A percentile compares a stretch with the other conserved stretches of the same genome.
phyloP scores from a whole-genome alignment of 495 filamentous ascomycete species.

The Penicillium roqueforti region DNA sequence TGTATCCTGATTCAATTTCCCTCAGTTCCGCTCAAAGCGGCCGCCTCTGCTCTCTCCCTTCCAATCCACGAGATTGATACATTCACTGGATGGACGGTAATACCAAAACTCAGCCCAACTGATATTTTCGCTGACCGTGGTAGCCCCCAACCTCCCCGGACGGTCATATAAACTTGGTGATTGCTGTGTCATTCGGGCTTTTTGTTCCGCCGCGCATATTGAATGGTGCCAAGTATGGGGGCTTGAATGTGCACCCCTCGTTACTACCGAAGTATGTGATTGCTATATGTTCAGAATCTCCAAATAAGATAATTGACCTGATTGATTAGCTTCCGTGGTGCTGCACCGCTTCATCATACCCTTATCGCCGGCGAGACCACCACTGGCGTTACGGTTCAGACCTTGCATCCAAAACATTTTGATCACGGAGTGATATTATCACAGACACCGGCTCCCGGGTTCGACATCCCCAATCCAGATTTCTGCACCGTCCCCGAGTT shows the following conservation, averaged over 20 bases:
- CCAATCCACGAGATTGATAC: slow-evolving; percentile 70
- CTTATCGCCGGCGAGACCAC: slow-evolving; percentile 52
- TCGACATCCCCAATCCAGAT: slow-evolving; percentile 45
- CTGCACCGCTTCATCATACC: slow-evolving; percentile 76
- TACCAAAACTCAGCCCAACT: neutral
- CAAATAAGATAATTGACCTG: slow-evolving; percentile 2
- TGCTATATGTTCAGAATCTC: neutral
- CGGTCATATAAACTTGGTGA: slow-evolving; percentile 68
- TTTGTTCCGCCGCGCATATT: slow-evolving; percentile 79
- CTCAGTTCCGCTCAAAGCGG: slow-evolving; percentile 68
- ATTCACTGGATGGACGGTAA: slow-evolving; percentile 77
- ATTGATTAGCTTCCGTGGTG: slow-evolving; percentile 58
- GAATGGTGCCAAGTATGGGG: slow-evolving; percentile 66
- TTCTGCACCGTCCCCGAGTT: slow-evolving; percentile 43
- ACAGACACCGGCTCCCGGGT: slow-evolving; percentile 56
- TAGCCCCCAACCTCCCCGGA: slow-evolving; percentile 54
- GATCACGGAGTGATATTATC: slow-evolving; percentile 72
- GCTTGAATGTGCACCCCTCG: slow-evolving; percentile 94
- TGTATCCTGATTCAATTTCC: slow-evolving; percentile 13
- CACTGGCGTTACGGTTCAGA: slow-evolving; percentile 80
- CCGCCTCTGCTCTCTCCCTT: slow-evolving; percentile 59
- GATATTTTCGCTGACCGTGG: slow-evolving; percentile 15
- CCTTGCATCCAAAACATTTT: slow-evolving; percentile 67
- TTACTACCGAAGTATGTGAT: slow-evolving; percentile 70
- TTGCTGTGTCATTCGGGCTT: slow-evolving; percentile 94